Evolutionary conservation across 2,329 filamentous ascomycete species (phyloP).

Genomic region (Pseudogymnoascus sp.): DNA sequence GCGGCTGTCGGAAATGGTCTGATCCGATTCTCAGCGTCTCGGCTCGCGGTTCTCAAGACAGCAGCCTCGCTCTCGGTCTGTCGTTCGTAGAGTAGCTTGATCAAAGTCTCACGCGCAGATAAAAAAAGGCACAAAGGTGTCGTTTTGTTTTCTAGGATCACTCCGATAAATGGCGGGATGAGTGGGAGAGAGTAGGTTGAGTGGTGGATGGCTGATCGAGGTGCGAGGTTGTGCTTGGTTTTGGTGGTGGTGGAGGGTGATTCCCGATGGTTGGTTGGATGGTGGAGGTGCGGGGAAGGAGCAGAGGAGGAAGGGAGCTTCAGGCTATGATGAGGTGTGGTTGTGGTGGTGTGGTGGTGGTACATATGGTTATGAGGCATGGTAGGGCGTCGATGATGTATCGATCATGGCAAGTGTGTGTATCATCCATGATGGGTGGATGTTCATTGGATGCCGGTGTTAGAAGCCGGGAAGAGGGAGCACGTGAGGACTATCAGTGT

Average conservation of each 20-base stretch:
- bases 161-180: conserved; percentile 6
- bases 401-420: conserved; percentile 3
- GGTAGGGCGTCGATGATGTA: background rate
- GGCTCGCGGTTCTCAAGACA: background rate
- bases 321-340: conserved; percentile 5
- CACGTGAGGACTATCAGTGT: background rate
- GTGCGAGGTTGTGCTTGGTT: background rate
- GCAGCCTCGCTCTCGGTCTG: background rate
- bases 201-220: background rate
- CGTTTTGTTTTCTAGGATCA: background rate
- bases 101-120: background rate
- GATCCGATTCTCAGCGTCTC: background rate
- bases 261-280: background rate
- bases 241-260: background rate
- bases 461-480: background rate
- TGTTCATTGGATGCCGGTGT: conserved; percentile 2
- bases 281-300: background rate
- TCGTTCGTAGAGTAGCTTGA: background rate
- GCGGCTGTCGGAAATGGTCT: background rate
- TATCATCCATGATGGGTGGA: conserved; percentile 5
- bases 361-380: conserved; percentile 4
- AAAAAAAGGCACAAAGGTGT: background rate
- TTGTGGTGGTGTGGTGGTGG: background rate
- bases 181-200: background rate
- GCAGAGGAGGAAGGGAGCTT: background rate